Base-by-base conservation (phyloP, 2,329 filamentous ascomycete genomes). In the Tolypocladium ophioglossoides region DNA sequence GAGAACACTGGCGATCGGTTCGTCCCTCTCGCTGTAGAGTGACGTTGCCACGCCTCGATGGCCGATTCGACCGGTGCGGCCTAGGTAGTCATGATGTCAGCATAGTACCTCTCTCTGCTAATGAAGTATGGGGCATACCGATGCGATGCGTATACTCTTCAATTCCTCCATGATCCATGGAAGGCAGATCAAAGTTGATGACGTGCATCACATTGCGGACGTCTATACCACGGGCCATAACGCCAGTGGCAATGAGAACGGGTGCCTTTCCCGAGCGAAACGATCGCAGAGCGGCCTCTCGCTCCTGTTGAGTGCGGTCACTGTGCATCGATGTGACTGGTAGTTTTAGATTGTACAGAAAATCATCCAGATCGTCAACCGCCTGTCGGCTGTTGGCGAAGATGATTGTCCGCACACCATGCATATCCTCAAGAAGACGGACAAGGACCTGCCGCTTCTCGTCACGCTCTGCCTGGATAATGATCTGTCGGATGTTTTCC, bases 81-180 rank as follows among this genome's bases (percentile, higher is more conserved):
- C 87, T 90, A 22, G 27, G 3, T n/a, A 30, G 24, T 8, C 37
- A n/a, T 39, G 5, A 22, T 10, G 27, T 47, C 14, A 47, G 27
- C 10, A 32, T 32, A 47, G 14, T 18, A 3, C 10, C 14, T 47
- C 18, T 34, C 8, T 16, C 16, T 16, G 2, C 7, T 3, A 24
- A 32, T 24, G 32, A 27, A 6, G 6, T 27, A 46, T 50, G 38
- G 14, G 27, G 65, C 78, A 71, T 82, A 89, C 87, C 94, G 66
- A 97, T 97, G 14, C 94, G 89, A 66, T 99, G 94, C 30, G 87
- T 84, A 63, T 97, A 99, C 68, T 97, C 94, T 50, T 89, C 84
- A 54, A 96, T 95, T 2, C 91, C 92, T n/a, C 90, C 91, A 61
- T 92, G 79, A 1, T 83, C 75, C 46, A 77, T 72, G 6, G 78